Percentiles rank a stretch among this genome's conserved stretches.
These are phyloP conservation scores for Erodium texanum DNA, from an alignment of 441 rosid genomes.

Conservation along the genomic window DNA sequence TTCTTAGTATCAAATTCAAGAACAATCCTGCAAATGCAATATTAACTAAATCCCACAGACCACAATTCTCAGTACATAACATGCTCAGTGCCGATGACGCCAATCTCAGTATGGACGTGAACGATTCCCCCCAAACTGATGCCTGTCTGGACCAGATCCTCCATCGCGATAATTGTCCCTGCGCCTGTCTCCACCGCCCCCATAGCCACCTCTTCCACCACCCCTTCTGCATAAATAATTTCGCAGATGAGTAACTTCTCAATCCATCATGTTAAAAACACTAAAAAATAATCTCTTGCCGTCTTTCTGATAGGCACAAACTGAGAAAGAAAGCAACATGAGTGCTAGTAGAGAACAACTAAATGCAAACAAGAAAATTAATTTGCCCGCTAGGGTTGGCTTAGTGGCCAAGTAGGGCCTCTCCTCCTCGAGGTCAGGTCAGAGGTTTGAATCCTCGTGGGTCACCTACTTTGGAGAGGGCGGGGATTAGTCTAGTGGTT, in stretches of 20 bases:
- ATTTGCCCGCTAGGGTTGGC: too few species aligned
- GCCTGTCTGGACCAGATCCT: conserved; percentile 84
- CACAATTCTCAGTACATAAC: conserved; percentile 56
- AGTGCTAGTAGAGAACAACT: background rate
- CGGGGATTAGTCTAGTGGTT: too few species aligned
- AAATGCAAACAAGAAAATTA: background rate
- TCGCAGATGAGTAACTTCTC: background rate
- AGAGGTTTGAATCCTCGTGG: too few species aligned
- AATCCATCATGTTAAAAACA: background rate
- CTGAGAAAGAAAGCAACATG: background rate
- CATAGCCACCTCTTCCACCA: conserved; percentile 68
- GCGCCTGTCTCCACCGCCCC: conserved; percentile 82
- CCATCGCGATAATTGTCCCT: conserved; percentile 40
- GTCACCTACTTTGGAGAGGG: too few species aligned
- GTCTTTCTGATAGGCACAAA: background rate
- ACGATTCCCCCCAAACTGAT: conserved; percentile 74
- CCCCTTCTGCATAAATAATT: conserved; percentile 40
- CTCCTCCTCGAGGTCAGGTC: too few species aligned
- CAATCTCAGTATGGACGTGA: conserved; percentile 75
- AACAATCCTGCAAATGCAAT: conserved; percentile 38
- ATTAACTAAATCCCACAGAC: conserved; percentile 35
- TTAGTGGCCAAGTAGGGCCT: too few species aligned
- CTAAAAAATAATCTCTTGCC: background rate
- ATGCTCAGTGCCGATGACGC: conserved; percentile 22
- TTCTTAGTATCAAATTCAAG: conserved; percentile 64